Evolutionary conservation across 805 yeast genomes (phyloP).

Genomic region (Monosporozyma servazzii): DNA sequence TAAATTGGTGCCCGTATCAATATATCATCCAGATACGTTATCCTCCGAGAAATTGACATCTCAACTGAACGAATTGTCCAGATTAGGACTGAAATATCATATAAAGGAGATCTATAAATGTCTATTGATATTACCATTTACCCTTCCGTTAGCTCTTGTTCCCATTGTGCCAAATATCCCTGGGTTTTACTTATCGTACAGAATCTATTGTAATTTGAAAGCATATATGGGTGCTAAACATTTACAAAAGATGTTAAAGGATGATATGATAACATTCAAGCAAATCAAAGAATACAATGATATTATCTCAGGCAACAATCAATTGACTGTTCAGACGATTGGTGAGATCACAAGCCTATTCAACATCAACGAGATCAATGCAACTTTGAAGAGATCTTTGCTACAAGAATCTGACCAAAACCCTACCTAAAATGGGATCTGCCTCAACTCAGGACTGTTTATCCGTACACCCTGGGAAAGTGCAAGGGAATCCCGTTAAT

Average conservation of each 20-base stretch:
- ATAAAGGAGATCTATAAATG: slow-evolving; percentile 44
- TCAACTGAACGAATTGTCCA: slow-evolving; percentile 38
- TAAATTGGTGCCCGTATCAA: slow-evolving; percentile 30
- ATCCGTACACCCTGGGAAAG: background rate
- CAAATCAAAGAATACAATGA: slow-evolving; percentile 22
- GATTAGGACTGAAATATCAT: slow-evolving; percentile 43
- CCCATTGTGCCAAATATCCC: slow-evolving; percentile 92
- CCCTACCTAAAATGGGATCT: background rate
- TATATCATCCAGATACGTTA: slow-evolving; percentile 43
- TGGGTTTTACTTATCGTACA: slow-evolving; percentile 72
- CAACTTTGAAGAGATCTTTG: slow-evolving; percentile 42
- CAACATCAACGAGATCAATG: slow-evolving; percentile 36
- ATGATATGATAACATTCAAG: slow-evolving; percentile 29
- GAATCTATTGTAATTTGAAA: slow-evolving; percentile 76
- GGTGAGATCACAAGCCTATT: slow-evolving; percentile 38
- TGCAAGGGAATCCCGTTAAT: background rate
- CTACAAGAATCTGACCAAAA: slow-evolving; percentile 36
- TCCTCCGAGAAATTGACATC: slow-evolving; percentile 22
- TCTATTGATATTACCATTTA: slow-evolving; percentile 58
- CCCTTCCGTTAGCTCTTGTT: slow-evolving; percentile 68
- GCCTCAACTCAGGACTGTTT: background rate
- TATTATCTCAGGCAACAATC: background rate
- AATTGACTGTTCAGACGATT: slow-evolving; percentile 32
- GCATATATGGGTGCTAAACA: slow-evolving; percentile 71
- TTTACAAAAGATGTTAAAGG: slow-evolving; percentile 45